Conservation (phyloP, 148 eudicot genomes). For the Polygonum maritimum region DNA sequence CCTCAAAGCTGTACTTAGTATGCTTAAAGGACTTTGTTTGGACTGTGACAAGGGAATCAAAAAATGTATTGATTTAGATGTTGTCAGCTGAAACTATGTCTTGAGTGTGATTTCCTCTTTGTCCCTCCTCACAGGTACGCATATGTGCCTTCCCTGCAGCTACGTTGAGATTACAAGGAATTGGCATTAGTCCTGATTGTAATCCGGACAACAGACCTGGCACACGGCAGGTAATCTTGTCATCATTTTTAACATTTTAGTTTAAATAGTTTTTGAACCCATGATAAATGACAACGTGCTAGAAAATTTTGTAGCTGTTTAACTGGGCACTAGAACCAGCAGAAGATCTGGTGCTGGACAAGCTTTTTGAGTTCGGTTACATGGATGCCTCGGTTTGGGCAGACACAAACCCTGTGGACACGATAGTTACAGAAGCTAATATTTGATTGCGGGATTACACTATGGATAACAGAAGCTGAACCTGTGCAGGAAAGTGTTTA, state of each 20-base stretch:
- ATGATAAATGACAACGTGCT: not conserved
- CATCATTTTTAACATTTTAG: not conserved
- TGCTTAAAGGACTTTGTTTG: not conserved
- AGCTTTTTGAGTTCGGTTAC: conserved; percentile 75
- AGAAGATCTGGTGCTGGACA: conserved; percentile 67
- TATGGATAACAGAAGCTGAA: not conserved
- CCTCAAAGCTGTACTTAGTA: not conserved
- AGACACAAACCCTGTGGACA: conserved; percentile 54
- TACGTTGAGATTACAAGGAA: conserved; percentile 67
- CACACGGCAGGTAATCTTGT: conserved; percentile 56
- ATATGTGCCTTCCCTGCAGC: conserved; percentile 90
- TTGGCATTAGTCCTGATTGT: conserved; percentile 97
- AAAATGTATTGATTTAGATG: not conserved
- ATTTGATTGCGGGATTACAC: not conserved
- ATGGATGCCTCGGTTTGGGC: conserved; percentile 88
- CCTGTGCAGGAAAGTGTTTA: not conserved
- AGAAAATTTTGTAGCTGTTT: conserved; percentile 48
- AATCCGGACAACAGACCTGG: conserved; percentile 78
- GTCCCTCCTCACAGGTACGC: conserved; percentile 48
- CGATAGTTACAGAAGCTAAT: conserved; percentile 38
- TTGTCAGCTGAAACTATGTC: not conserved
- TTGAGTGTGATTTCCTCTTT: not conserved
- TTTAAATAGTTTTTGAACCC: not conserved
- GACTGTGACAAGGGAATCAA: not conserved
- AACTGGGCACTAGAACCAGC: conserved; percentile 98